Conservation (phyloP, 495 filamentous ascomycete species). For the Sporormia fimetaria region DNA sequence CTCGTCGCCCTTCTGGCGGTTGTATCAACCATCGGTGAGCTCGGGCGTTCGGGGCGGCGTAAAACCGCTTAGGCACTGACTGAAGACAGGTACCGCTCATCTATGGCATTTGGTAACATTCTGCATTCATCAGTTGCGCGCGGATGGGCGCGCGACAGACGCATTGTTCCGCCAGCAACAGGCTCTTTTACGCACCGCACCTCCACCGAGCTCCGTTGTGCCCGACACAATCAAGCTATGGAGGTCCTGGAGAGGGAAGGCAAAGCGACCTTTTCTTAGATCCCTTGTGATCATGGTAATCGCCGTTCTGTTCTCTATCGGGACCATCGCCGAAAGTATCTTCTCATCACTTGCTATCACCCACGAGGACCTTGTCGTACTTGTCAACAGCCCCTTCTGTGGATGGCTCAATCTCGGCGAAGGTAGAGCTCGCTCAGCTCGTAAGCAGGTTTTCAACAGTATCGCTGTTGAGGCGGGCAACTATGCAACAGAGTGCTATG, state of each 20-base stretch:
- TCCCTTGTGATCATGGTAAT: background rate
- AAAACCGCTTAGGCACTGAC: too few relatives aligned
- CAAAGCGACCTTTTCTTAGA: background rate
- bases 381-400: slow-evolving; percentile 6
- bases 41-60: too few relatives aligned
- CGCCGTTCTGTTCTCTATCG: background rate
- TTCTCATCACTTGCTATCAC: slow-evolving; percentile 3
- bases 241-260: background rate
- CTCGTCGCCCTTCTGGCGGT: slow-evolving; percentile 6
- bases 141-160: background rate
- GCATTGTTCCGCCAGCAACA: slow-evolving; percentile 10
- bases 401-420: background rate
- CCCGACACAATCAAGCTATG: slow-evolving; percentile 3
- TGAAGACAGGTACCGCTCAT: background rate
- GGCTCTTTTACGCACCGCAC: slow-evolving; percentile 4
- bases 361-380: background rate
- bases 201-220: slow-evolving; percentile 2
- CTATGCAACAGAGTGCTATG: too few relatives aligned
- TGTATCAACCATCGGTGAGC: too few relatives aligned
- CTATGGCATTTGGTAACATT: slow-evolving; percentile 7
- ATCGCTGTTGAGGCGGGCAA: too few relatives aligned
- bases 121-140: slow-evolving; percentile 1
- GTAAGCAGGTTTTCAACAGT: too few relatives aligned
- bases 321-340: background rate
- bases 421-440: too few relatives aligned